Evolutionary conservation across 257 asterid species (phyloP), one percentile per base, ranked within the genome.

Genomic region (Solanum phureja): DNA sequence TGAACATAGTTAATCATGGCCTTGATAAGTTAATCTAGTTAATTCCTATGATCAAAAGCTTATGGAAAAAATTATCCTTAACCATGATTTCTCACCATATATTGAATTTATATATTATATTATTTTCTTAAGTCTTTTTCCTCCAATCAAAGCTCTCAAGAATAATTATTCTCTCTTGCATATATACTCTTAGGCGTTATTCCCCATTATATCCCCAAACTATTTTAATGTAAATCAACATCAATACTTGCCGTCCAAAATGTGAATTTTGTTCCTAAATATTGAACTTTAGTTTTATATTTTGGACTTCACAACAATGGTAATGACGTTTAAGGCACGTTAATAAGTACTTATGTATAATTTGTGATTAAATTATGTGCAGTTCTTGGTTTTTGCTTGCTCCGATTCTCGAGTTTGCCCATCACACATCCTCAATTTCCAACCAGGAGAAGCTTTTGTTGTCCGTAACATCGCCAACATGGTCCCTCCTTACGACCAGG

Each of bases 401-500:
- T 90, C 91, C 3, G 94, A 92, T 86, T 92, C 94, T 3, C 88
- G 93, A 24, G 94, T 92, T 3, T 92, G 94, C 49, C 94, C 94
- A 8, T 92, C 94, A 2, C 92, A 90, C 71, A 64, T 92, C 24
- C 94, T 92, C 69, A 90, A 92, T 73, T 91, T 92, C 72, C 91
- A 91, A 83, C 93, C 94, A 3, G 94, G 94, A 38, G 94, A 92
- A 35, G 94, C 93, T 13, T 92, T 92, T 84, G 84, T 91, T 24
- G 92, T 92, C 68, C 90, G 94, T 35, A 92, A 92, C 87, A 91
- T 92, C 16, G 93, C 94, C 29, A 92, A 90, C 88, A 92, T 92
- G 94, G 94, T 92, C 87, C 94, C 94, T 11, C 93, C 94, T 66
- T 92, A 42, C 86, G 91, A 92, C 21, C 90, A n/a, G 92, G 94